These are phyloP conservation scores for Pichia norvegensis DNA, from an alignment of 1,139 yeast species.

Conservation along the genomic window DNA sequence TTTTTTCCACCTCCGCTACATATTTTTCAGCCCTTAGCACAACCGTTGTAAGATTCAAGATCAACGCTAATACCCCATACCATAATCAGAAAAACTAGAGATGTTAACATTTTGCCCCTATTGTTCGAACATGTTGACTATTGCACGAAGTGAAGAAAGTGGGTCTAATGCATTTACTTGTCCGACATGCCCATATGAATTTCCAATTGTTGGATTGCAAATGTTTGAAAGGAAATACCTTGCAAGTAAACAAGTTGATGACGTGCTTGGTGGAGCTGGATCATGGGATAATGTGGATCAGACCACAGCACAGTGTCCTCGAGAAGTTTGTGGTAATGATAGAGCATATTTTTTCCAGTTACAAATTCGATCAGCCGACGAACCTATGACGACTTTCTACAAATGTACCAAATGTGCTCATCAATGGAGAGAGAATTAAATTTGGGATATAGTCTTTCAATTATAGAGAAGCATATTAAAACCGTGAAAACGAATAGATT, in stretches of 20 bases:
- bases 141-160: constrained; percentile 31
- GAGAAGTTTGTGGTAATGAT: constrained; percentile 74
- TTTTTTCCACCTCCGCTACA: background rate
- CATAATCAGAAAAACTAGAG: background rate
- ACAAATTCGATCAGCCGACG: constrained; percentile 89
- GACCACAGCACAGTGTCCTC: constrained; percentile 82
- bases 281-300: constrained; percentile 99
- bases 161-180: constrained; percentile 56
- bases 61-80: background rate
- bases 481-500: background rate
- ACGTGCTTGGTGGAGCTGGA: constrained; percentile 93
- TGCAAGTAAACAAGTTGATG: constrained; percentile 87
- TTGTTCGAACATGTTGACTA: constrained; percentile 82
- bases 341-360: constrained; percentile 95
- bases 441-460: background rate
- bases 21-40: background rate
- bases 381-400: constrained; percentile 94
- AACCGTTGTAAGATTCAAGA: too few species aligned
- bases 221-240: constrained; percentile 78
- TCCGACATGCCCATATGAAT: constrained; percentile 91
- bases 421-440: constrained; percentile 92
- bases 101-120: constrained; percentile 94
- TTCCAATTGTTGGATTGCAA: constrained; percentile 74
- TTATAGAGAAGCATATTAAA: background rate
- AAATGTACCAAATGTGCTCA: constrained; percentile 88